phyloP scores from a whole-genome alignment of 257 asterid species.

The Galeopsis tetrahit region DNA sequence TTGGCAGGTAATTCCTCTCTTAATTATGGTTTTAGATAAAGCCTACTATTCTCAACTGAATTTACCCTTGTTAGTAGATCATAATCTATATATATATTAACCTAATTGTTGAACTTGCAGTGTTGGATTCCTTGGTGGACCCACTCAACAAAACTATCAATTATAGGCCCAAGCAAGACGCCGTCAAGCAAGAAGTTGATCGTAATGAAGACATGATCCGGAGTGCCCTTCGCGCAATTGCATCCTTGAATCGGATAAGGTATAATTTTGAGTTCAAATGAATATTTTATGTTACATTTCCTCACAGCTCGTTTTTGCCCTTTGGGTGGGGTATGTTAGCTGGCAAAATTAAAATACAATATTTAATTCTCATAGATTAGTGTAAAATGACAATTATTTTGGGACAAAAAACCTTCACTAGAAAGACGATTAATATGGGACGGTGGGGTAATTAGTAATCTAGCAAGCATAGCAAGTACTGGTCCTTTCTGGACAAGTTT shows the following conservation, averaged over 20 bases:
- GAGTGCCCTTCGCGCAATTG: slow-evolving; percentile 92
- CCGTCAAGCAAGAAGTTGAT: slow-evolving; percentile 99
- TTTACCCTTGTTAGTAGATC: not conserved
- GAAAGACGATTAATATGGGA: no score
- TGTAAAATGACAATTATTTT: no score
- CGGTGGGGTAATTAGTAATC: not conserved
- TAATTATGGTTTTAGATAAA: slow-evolving; percentile 4
- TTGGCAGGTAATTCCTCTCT: slow-evolving; percentile 66
- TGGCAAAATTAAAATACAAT: no score
- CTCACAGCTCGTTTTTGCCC: not conserved
- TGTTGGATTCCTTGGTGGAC: slow-evolving; percentile 93
- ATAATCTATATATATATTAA: slow-evolving; percentile 17
- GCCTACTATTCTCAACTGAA: not conserved
- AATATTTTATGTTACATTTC: not conserved
- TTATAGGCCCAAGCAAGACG: slow-evolving; percentile 91
- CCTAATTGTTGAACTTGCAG: slow-evolving; percentile 47
- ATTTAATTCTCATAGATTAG: no score
- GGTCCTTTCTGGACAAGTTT: not conserved
- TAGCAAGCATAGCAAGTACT: not conserved
- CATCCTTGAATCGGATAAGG: slow-evolving; percentile 94
- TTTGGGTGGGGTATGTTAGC: not conserved
- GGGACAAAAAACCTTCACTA: no score
- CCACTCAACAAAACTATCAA: slow-evolving; percentile 89
- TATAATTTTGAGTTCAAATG: slow-evolving; percentile 35
- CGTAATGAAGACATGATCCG: slow-evolving; percentile 99